These are phyloP conservation scores for Globisporangium solare DNA, from an alignment of 352 stramenopile species.

Conservation along the genomic window DNA sequence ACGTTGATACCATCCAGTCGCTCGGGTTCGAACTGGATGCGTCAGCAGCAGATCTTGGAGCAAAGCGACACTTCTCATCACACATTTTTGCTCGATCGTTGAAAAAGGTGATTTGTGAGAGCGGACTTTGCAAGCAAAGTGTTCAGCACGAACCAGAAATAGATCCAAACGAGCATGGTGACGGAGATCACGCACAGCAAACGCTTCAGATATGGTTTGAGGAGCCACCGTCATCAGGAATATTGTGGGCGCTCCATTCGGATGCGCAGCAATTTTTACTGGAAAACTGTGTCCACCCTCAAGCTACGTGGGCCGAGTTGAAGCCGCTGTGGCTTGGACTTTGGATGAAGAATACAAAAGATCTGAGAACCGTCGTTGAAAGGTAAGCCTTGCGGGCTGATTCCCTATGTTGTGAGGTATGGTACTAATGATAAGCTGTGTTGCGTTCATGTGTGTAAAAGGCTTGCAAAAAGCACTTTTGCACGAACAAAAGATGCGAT, in stretches of 20 bases:
- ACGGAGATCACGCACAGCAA: slow-evolving; percentile 1
- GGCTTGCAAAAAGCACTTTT: slow-evolving; percentile 67
- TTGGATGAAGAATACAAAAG: slow-evolving; percentile 75
- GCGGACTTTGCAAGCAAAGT: slow-evolving; percentile 12
- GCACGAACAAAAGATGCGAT: slow-evolving; percentile 65
- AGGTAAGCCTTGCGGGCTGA: slow-evolving; percentile 22
- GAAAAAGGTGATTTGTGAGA: slow-evolving; percentile 30
- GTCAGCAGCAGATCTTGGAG: slow-evolving; percentile 67
- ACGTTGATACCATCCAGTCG: slow-evolving; percentile 63
- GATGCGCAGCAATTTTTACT: slow-evolving; percentile 74
- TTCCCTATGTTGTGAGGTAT: background rate
- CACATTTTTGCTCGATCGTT: slow-evolving; percentile 59
- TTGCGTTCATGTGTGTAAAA: slow-evolving; percentile 14
- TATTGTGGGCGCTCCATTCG: slow-evolving; percentile 81
- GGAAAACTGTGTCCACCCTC: slow-evolving; percentile 54
- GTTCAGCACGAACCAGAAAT: slow-evolving; percentile 13
- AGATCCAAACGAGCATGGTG: background rate
- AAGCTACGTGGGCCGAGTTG: slow-evolving; percentile 61
- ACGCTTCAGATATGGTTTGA: slow-evolving; percentile 21
- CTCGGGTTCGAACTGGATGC: slow-evolving; percentile 75
- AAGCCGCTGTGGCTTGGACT: slow-evolving; percentile 70
- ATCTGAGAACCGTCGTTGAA: slow-evolving; percentile 63
- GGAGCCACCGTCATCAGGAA: slow-evolving; percentile 61
- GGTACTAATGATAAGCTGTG: slow-evolving; percentile 1
- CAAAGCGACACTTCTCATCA: slow-evolving; percentile 74